phyloP scores from a whole-genome alignment of 108 stramenopile species.

The Cyclostephanos invisitatus region DNA sequence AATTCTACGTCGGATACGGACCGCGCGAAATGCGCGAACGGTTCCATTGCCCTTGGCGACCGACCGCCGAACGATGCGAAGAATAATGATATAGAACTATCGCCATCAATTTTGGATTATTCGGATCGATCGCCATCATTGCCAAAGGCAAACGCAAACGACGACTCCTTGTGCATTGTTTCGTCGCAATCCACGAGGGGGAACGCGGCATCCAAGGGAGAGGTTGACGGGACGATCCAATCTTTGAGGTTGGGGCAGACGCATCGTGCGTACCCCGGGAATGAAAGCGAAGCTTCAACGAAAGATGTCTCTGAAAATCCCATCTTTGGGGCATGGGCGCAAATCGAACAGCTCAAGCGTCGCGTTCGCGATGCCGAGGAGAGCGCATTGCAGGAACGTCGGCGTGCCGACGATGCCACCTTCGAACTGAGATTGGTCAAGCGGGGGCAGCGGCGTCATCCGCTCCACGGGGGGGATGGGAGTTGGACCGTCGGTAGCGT shows the following conservation, averaged over 20 bases:
- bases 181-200: too few relatives aligned
- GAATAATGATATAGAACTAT: background rate
- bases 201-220: too few relatives aligned
- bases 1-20: background rate
- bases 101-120: background rate
- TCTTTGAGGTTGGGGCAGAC: background rate
- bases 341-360: slow-evolving; percentile 30
- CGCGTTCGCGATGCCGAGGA: slow-evolving; percentile 27
- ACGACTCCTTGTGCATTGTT: too few relatives aligned
- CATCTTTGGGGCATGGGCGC: slow-evolving; percentile 35
- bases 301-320: background rate
- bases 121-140: background rate
- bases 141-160: background rate
- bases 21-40: background rate
- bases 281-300: background rate
- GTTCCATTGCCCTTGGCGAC: background rate
- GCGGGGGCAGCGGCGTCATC: too few relatives aligned
- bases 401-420: background rate
- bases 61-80: background rate
- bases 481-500: too few relatives aligned
- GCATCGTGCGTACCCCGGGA: background rate
- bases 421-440: too few relatives aligned
- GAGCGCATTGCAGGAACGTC: slow-evolving; percentile 10
- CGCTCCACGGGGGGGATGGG: too few relatives aligned
- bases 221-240: too few relatives aligned